Percentiles rank a stretch among this genome's conserved stretches.
Conservation (phyloP, 208 protist species). For the Leishmania martiniquensis region DNA sequence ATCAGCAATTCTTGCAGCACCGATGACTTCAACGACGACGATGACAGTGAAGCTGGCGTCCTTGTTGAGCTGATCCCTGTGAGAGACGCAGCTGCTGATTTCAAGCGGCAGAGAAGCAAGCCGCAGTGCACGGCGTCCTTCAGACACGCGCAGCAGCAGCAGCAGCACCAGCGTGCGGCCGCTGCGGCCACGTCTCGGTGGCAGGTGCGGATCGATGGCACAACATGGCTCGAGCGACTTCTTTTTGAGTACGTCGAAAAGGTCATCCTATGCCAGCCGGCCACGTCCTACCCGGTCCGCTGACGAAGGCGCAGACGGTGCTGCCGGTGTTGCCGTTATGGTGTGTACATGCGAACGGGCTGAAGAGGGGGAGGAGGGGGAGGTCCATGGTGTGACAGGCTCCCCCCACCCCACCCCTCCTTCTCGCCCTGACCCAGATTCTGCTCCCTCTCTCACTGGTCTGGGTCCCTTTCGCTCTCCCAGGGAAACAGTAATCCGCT, state of each 20-base stretch:
- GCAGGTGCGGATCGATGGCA: slow-evolving; percentile 33
- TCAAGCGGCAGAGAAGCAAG: neutral
- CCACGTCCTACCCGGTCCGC: neutral
- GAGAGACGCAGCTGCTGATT: neutral
- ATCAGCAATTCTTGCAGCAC: neutral
- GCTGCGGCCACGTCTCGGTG: neutral
- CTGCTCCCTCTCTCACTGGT: neutral
- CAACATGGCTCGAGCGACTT: slow-evolving; percentile 52
- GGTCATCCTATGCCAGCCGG: slow-evolving; percentile 19
- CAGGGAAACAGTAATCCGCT: neutral
- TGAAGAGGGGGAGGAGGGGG: neutral
- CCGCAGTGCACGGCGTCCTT: neutral
- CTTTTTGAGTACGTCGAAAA: slow-evolving; percentile 47
- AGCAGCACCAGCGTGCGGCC: neutral
- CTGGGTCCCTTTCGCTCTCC: neutral
- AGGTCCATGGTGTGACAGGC: no score
- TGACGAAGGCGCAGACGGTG: neutral
- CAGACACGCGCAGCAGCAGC: neutral
- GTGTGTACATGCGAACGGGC: neutral
- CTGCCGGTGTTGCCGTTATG: neutral
- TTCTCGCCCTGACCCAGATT: neutral
- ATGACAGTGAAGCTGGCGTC: neutral
- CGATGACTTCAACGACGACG: slow-evolving; percentile 2
- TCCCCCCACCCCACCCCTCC: neutral
- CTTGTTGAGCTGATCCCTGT: slow-evolving; percentile 10